Conservation (phyloP, 2,329 filamentous ascomycete genomes). For the Phaeosphaeria sp. region DNA sequence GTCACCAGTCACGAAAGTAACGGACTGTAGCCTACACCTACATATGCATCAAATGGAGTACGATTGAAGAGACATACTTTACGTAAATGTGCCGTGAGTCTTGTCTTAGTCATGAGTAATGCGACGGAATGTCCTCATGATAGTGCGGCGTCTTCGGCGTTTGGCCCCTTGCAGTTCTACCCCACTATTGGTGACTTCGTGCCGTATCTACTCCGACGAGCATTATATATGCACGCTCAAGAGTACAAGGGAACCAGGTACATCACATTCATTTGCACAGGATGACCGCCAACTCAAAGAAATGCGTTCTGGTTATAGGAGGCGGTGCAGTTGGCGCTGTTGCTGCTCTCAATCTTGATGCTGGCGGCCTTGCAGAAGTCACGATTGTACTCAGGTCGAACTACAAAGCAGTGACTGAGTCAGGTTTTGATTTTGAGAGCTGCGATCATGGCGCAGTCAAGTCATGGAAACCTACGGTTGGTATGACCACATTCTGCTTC, state of each 20-base stretch:
- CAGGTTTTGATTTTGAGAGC: slow-evolving; percentile 63
- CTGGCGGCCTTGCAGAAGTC: slow-evolving; percentile 58
- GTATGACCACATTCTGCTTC: slow-evolving; percentile 28
- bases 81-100: not conserved
- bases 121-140: not conserved
- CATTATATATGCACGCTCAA: not conserved
- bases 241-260: not conserved
- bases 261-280: not conserved
- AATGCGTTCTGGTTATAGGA: slow-evolving; percentile 60
- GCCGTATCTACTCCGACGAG: not conserved
- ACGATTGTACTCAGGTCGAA: slow-evolving; percentile 65
- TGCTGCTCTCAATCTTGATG: slow-evolving; percentile 61
- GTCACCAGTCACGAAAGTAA: slow-evolving; percentile 43
- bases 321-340: slow-evolving; percentile 64
- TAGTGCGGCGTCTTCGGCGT: not conserved
- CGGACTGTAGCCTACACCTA: slow-evolving; percentile 49
- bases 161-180: slow-evolving; percentile 11
- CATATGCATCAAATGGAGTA: slow-evolving; percentile 50
- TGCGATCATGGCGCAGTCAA: slow-evolving; percentile 61
- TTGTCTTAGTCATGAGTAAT: not conserved
- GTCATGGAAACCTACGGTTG: slow-evolving; percentile 56
- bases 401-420: slow-evolving; percentile 54
- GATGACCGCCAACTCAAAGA: slow-evolving; percentile 38
- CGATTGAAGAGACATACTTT: slow-evolving; percentile 41
- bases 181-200: slow-evolving; percentile 22